Percentiles rank a stretch among this genome's conserved stretches.
Evolutionary conservation across 2,329 filamentous ascomycete species (phyloP).

Genomic region (Ophiostoma ips): DNA sequence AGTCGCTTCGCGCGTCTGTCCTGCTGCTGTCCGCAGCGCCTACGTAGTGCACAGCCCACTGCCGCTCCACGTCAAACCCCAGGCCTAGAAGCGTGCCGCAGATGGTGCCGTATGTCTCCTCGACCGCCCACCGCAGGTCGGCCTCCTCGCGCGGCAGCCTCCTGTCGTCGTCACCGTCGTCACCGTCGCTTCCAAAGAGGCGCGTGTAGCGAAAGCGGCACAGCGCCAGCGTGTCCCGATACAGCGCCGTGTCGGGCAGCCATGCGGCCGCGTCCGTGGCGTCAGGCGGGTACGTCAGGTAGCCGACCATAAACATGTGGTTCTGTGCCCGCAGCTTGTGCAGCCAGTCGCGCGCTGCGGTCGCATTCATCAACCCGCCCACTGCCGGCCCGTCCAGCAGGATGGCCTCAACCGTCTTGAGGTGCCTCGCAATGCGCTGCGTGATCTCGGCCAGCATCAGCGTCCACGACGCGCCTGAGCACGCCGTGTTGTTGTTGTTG

Average conservation of each 20-base stretch:
- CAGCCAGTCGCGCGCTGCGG: constrained; percentile 20
- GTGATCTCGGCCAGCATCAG: constrained; percentile 28
- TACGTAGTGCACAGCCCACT: constrained; percentile 19
- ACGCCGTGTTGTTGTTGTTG: constrained; percentile 9
- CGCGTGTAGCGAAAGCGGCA: constrained; percentile 29
- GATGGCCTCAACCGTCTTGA: constrained; percentile 21
- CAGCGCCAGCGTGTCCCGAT: constrained; percentile 24
- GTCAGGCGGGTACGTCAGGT: constrained; percentile 28
- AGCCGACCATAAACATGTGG: constrained; percentile 30
- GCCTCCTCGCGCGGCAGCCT: constrained; percentile 22
- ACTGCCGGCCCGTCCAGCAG: constrained; percentile 10
- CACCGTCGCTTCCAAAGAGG: constrained; percentile 17
- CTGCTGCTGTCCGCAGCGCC: neutral
- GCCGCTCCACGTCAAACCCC: constrained; percentile 27
- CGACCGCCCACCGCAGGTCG: constrained; percentile 24
- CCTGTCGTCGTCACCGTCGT: constrained; percentile 10
- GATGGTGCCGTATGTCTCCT: constrained; percentile 26
- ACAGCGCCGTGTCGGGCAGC: constrained; percentile 20
- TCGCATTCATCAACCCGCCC: constrained; percentile 17
- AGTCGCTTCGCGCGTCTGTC: neutral
- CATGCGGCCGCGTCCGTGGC: constrained; percentile 17
- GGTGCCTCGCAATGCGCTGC: constrained; percentile 22
- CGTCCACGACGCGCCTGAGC: constrained; percentile 31
- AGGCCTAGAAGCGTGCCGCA: constrained; percentile 28
- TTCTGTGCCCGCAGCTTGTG: constrained; percentile 22